Evolutionary conservation across 1,284 basidiomycete genomes (phyloP), one percentile per base, ranked within the genome.

Genomic region (Fomitopsis pinicola): DNA sequence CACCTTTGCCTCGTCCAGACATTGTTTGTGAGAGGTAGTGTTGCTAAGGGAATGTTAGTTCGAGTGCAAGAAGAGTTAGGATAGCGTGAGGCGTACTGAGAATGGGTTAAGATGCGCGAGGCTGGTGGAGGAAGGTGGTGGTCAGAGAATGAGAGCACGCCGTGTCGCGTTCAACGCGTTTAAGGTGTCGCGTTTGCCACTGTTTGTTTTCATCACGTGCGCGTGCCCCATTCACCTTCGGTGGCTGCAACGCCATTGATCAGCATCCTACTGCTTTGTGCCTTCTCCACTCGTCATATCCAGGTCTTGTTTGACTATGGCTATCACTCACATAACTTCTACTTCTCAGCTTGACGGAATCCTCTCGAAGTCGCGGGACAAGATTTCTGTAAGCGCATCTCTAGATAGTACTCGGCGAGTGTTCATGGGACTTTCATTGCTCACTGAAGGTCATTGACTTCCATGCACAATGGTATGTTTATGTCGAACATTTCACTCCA

Each of bases 1-100:
- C 82, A 75, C 81, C 88, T 79, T 90, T 90, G 75, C 89, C 89
- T 77, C 89, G 87, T 73, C 88, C 88, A 79, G 88, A 90, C 88
- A 90, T 91, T 60, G 9, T 71, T 80, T 66, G 45, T 33, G 35
- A 53, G 59, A 59, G 55, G n/a, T 55, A 26, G 28, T 48, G 46
- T 35, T 48, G 40, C 46, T 45, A 38, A 42, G 58, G 62, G 15
- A 45, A 26, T 19, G 62, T 60, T 54, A 56, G 33, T 38, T 52
- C 42, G 35, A 38, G 59, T 30, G 33, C n/a, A 2, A 33, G 46
- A 56, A 26, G 59, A 45, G 58, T 54, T 46, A 62, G 35, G 22
- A 45, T 40, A 53, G 59, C 56, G 22, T 42, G 46, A 57, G n/a
- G 55, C 12, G 33, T 54, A 54, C 52, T 36, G 19, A 30, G 28